A percentile compares a stretch with the other conserved stretches of the same genome.
phyloP scores from a whole-genome alignment of 2,329 filamentous ascomycete genomes.

The Metarhizium rileyi region DNA sequence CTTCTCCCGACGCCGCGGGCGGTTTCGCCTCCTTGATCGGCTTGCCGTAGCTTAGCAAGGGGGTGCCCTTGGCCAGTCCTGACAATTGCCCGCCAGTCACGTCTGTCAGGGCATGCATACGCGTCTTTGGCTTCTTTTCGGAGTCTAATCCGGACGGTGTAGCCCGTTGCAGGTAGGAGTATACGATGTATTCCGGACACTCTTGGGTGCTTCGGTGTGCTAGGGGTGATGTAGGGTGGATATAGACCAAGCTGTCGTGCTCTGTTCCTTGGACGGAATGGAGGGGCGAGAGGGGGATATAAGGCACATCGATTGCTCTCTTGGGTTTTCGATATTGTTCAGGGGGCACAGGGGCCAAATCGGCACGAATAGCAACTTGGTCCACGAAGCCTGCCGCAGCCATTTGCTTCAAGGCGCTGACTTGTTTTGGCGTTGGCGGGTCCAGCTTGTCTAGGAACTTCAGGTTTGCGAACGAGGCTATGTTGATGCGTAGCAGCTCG shows the following conservation, averaged over 20 bases:
- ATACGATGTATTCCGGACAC: constrained; percentile 81
- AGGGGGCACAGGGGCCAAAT: constrained; percentile 67
- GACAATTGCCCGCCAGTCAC: constrained; percentile 67
- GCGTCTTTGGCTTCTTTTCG: constrained; percentile 57
- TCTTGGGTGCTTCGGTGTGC: constrained; percentile 59
- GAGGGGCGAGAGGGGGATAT: constrained; percentile 72
- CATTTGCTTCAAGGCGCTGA: constrained; percentile 81
- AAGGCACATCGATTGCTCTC: constrained; percentile 86
- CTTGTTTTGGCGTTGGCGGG: constrained; percentile 54
- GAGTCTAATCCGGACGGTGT: constrained; percentile 38
- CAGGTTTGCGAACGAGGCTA: constrained; percentile 52
- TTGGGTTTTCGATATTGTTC: constrained; percentile 59
- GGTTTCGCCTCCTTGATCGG: constrained; percentile 72
- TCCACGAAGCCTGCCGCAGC: constrained; percentile 88
- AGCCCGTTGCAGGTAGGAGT: constrained; percentile 71
- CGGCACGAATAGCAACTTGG: constrained; percentile 84
- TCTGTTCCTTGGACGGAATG: constrained; percentile 29
- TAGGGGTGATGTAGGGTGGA: constrained; percentile 79
- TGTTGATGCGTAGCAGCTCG: constrained; percentile 66
- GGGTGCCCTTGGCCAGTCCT: constrained; percentile 73
- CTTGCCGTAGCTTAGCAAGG: constrained; percentile 76
- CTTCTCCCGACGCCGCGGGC: constrained; percentile 24
- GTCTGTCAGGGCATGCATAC: constrained; percentile 82
- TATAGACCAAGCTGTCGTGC: constrained; percentile 62
- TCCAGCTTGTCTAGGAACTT: constrained; percentile 46